Evolutionary conservation across 208 protist species (phyloP).

Genomic region (Trypanosoma platydactyli): DNA sequence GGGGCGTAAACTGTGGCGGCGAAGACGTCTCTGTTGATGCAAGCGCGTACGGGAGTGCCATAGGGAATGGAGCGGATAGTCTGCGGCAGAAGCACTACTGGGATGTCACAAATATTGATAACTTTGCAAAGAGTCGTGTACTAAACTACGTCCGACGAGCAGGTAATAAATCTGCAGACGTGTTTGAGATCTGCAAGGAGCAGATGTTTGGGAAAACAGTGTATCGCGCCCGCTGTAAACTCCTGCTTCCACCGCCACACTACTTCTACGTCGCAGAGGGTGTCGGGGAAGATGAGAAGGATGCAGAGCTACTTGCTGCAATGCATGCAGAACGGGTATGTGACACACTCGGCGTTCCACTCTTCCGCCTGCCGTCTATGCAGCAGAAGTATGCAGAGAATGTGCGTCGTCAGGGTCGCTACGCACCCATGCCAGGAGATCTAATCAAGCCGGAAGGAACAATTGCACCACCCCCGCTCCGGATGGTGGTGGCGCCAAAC

Average conservation of each 20-base stretch:
- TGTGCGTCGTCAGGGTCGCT: slow-evolving; percentile 48
- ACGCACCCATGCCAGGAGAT: slow-evolving; percentile 67
- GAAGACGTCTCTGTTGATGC: neutral
- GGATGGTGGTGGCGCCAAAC: slow-evolving; percentile 38
- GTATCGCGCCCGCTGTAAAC: slow-evolving; percentile 41
- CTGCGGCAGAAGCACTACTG: slow-evolving; percentile 31
- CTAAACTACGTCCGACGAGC: slow-evolving; percentile 76
- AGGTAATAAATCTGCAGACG: slow-evolving; percentile 24
- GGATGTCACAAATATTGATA: slow-evolving; percentile 56
- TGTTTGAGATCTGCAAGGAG: slow-evolving; percentile 49
- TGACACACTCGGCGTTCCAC: slow-evolving; percentile 63
- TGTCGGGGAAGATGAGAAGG: slow-evolving; percentile 54
- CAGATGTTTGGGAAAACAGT: slow-evolving; percentile 29
- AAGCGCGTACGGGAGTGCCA: neutral
- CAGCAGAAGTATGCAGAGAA: slow-evolving; percentile 74
- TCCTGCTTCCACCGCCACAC: slow-evolving; percentile 66
- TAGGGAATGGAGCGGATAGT: no score
- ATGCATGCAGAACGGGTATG: slow-evolving; percentile 87
- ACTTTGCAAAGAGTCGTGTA: slow-evolving; percentile 69
- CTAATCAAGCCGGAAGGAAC: slow-evolving; percentile 62
- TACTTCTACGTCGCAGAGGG: slow-evolving; percentile 65
- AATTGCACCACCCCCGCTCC: slow-evolving; percentile 60
- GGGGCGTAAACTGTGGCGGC: neutral
- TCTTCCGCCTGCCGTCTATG: slow-evolving; percentile 63
- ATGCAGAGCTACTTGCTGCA: slow-evolving; percentile 74